Evolutionary conservation across 345 rosid species (phyloP), one percentile per base, ranked within the genome.

Genomic region (Gynandropsis gynandra): DNA sequence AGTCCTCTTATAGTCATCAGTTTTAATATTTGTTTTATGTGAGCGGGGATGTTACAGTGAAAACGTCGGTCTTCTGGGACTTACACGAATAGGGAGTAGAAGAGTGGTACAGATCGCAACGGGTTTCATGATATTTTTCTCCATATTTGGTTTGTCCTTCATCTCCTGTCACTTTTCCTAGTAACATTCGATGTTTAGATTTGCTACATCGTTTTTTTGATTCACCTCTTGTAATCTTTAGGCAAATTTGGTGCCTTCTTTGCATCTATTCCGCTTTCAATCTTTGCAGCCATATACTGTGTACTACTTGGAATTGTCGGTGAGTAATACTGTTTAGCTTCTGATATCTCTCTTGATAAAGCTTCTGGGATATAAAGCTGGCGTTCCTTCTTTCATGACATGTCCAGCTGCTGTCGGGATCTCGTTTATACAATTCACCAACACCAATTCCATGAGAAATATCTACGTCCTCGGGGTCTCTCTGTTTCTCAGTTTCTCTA

Each of bases 241-340:
- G 98, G 98, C 56, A 92, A 87, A 43, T 92, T 92, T 45, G 98
- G 98, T 7, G 98, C 95, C 42, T 81, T 92, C 58, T 92, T 92
- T 67, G 98, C 98, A 1, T 92, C 98, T 20, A 92, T 92, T 63
- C 98, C 98, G 13, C 71, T 80, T 50, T 88, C 98, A 13, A 81
- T 92, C 61, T 92, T 92, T 70, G 98, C 69, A 29, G 97, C 95
- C 53, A 76, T 81, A 63, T 87, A 92, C 73, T 92, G 98, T 52
- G 65, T 92, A 56, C 55, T 92, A 56, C 74, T 87, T 56, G 98
- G 97, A 61, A 75, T 87, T 41, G 98, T 92, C 45, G 87, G 98
- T 92, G 59, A 68, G 98, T 46, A 15, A 10, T 12, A 47, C 52
- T n/a, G 17, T 47, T 16, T 27, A 19, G 31, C 46, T 45, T 0